Percentiles rank a stretch among this genome's conserved stretches.
Evolutionary conservation across 2,329 filamentous ascomycete species (phyloP).

Genomic region (Paraconiothyrium brasiliense): DNA sequence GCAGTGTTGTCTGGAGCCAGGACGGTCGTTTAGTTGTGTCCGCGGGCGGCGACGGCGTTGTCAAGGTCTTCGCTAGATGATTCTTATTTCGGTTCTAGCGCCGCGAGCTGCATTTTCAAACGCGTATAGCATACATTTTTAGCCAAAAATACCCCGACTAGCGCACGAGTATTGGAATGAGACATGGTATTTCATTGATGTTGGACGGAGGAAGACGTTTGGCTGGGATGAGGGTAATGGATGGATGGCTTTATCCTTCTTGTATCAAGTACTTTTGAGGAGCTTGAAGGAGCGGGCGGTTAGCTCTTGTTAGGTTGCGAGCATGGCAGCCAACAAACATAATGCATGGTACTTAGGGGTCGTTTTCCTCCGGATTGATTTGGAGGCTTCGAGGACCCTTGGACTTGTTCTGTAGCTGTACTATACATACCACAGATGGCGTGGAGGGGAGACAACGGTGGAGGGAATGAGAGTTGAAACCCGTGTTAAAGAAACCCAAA

Average conservation of each 20-base stretch:
- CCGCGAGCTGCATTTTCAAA: conserved; percentile 12
- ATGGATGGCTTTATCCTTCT: conserved; percentile 21
- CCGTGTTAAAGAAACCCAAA: not conserved
- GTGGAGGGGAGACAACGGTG: not conserved
- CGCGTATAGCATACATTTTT: conserved; percentile 11
- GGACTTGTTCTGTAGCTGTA: conserved; percentile 20
- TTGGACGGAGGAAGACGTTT: not conserved
- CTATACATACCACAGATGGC: conserved; percentile 14
- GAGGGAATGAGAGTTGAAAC: conserved; percentile 2
- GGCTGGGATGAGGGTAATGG: conserved; percentile 3
- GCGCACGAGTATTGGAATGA: conserved; percentile 19
- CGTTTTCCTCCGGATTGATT: conserved; percentile 1
- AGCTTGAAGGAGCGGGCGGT: not conserved
- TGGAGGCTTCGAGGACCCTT: not conserved
- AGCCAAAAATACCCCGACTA: conserved; percentile 20
- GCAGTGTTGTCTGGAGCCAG: conserved; percentile 92
- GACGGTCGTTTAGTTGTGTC: conserved; percentile 95
- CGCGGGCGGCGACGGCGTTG: conserved; percentile 91
- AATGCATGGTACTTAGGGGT: conserved; percentile 20
- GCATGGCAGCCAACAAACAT: conserved; percentile 4
- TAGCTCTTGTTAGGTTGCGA: not conserved
- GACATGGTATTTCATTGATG: conserved; percentile 1
- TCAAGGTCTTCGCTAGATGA: conserved; percentile 78
- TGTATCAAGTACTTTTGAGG: conserved; percentile 19
- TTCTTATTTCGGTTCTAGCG: not conserved